phyloP scores from a whole-genome alignment of 2,329 filamentous ascomycete species.

The Monosporascus sp. region DNA sequence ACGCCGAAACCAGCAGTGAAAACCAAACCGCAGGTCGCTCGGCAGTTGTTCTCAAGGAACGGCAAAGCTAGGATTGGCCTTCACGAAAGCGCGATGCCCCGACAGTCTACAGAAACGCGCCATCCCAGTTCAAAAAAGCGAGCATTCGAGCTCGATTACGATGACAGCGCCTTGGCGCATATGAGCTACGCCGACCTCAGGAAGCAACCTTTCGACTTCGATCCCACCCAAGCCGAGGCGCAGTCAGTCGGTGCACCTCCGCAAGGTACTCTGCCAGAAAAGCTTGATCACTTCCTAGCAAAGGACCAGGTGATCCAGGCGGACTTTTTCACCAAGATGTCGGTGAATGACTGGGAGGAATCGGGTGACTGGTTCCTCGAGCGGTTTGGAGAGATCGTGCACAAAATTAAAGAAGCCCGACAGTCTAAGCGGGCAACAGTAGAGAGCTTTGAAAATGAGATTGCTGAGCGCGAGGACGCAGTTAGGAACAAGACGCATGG shows the following conservation, averaged over 20 bases:
- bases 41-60: conserved; percentile 20
- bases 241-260: conserved; percentile 29
- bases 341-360: conserved; percentile 53
- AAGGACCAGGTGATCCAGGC: conserved; percentile 36
- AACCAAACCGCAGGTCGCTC: conserved; percentile 20
- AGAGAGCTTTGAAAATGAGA: conserved; percentile 48
- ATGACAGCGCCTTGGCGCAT: conserved; percentile 47
- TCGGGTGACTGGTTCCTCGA: conserved; percentile 56
- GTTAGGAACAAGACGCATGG: conserved; percentile 48
- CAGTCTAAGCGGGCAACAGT: conserved; percentile 45
- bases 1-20: conserved; percentile 21
- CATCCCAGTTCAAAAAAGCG: conserved; percentile 21
- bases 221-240: conserved; percentile 43
- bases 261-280: conserved; percentile 39
- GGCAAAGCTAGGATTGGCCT: conserved; percentile 14
- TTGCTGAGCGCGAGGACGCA: conserved; percentile 48
- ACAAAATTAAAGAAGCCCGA: conserved; percentile 42
- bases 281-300: conserved; percentile 41
- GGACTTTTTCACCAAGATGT: conserved; percentile 50
- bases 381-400: conserved; percentile 46
- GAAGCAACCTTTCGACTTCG: conserved; percentile 51
- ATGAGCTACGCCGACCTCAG: conserved; percentile 50
- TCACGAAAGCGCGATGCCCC: conserved; percentile 23
- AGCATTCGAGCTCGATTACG: conserved; percentile 43
- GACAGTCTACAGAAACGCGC: conserved; percentile 16